These are phyloP conservation scores for Ulmus americana DNA, from an alignment of 331 rosid genomes.

Conservation along the genomic window DNA sequence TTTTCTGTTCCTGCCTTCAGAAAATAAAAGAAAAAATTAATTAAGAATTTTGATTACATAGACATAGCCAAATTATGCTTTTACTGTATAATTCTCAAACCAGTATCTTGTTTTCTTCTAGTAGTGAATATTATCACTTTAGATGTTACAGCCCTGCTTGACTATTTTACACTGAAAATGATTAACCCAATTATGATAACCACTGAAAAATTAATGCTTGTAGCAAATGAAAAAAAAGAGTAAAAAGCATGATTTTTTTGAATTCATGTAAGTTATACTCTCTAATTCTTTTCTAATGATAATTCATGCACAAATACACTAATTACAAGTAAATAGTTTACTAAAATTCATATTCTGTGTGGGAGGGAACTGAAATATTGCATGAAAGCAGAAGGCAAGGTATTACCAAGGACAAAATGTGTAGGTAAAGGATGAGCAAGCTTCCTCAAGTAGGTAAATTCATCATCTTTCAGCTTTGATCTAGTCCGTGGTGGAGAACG, in stretches of 20 bases:
- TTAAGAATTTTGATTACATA: neutral
- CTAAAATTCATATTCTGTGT: neutral
- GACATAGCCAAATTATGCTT: neutral
- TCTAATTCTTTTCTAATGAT: neutral
- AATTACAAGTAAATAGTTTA: neutral
- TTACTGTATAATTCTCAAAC: neutral
- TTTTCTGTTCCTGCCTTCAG: constrained; percentile 69
- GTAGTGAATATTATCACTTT: neutral
- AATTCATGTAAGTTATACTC: neutral
- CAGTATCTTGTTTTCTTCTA: neutral
- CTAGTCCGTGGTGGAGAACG: constrained; percentile 50
- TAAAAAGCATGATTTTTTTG: neutral
- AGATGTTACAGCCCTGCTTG: neutral
- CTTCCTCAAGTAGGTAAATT: constrained; percentile 62
- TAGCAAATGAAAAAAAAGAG: neutral
- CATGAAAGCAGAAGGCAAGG: constrained; percentile 21
- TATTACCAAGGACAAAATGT: constrained; percentile 83
- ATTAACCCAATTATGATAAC: neutral
- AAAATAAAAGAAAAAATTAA: constrained; percentile 9
- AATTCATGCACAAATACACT: neutral
- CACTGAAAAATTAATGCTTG: neutral
- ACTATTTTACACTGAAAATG: neutral
- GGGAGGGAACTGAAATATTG: neutral
- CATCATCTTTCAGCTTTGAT: constrained; percentile 47
- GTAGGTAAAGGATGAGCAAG: constrained; percentile 60